These are phyloP conservation scores for Coniella vitis DNA, from an alignment of 2,329 filamentous ascomycete genomes.

Conservation along the genomic window DNA sequence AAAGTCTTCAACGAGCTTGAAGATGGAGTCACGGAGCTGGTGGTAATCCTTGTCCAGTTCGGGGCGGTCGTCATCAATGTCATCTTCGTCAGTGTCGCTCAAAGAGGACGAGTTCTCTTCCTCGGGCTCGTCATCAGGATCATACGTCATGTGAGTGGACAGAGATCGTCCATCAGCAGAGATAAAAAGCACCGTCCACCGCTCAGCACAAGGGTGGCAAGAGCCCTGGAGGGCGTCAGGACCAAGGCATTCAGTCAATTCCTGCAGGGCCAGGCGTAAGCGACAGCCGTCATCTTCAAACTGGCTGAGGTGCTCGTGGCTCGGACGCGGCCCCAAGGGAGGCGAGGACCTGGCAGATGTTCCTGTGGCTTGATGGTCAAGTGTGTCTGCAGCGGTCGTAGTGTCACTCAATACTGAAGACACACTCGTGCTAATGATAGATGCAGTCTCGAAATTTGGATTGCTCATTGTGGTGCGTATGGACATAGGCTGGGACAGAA, in stretches of 20 bases:
- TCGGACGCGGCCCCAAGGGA: conserved; percentile 37
- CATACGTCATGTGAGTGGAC: conserved; percentile 66
- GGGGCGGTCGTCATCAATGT: conserved; percentile 46
- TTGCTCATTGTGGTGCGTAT: conserved; percentile 50
- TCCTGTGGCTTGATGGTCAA: conserved; percentile 47
- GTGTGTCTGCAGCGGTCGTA: conserved; percentile 57
- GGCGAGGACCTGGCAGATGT: conserved; percentile 51
- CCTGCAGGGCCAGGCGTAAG: conserved; percentile 60
- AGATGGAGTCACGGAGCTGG: conserved; percentile 70
- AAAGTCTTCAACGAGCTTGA: conserved; percentile 75
- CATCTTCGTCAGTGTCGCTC: conserved; percentile 56
- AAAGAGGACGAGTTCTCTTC: conserved; percentile 53
- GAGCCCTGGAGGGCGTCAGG: conserved; percentile 57
- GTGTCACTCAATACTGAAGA: conserved; percentile 67
- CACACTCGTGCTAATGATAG: conserved; percentile 64
- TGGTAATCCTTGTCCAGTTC: conserved; percentile 76
- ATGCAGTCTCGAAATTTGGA: conserved; percentile 52
- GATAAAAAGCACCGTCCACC: conserved; percentile 77
- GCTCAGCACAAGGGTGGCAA: conserved; percentile 73
- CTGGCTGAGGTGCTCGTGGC: conserved; percentile 38
- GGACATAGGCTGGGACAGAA: conserved; percentile 60
- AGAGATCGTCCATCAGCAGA: conserved; percentile 64
- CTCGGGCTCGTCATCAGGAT: conserved; percentile 55
- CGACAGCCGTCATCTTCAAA: conserved; percentile 60
- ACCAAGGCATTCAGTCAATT: conserved; percentile 62